A percentile compares a stretch with the other conserved stretches of the same genome.
Evolutionary conservation across 2,329 filamentous ascomycete genomes (phyloP).

Genomic region (Fusarium vanettenii): DNA sequence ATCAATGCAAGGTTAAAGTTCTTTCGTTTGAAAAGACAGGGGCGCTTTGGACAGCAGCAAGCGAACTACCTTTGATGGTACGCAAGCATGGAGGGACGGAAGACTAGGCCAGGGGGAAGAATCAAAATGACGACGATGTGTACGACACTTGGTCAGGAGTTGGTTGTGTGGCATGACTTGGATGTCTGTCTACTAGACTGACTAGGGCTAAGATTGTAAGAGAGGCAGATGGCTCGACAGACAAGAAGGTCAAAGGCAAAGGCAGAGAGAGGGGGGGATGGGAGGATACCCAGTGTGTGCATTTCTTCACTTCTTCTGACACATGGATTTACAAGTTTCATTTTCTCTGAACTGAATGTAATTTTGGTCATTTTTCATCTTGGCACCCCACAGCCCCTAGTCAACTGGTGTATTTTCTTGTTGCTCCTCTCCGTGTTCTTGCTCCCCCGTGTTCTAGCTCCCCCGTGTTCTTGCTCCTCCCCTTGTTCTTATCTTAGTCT

Average conservation of each 20-base stretch:
- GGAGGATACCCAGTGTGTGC: conserved; percentile 39
- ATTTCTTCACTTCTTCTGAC: conserved; percentile 34
- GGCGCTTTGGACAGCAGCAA: conserved; percentile 9
- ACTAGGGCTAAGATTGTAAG: conserved; percentile 33
- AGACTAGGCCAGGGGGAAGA: neutral
- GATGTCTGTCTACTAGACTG: neutral
- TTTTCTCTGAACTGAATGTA: conserved; percentile 17
- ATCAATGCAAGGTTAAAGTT: conserved; percentile 13
- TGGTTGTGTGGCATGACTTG: conserved; percentile 5
- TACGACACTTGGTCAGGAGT: conserved; percentile 34
- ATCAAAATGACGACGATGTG: conserved; percentile 32
- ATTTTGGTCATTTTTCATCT: conserved; percentile 9
- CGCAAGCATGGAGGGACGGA: neutral
- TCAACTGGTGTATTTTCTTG: conserved; percentile 2
- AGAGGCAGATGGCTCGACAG: neutral
- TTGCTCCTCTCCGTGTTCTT: too few species aligned
- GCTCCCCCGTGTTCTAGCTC: too few species aligned
- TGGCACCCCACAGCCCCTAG: neutral
- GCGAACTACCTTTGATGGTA: neutral
- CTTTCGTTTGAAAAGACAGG: conserved; percentile 31
- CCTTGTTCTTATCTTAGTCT: neutral
- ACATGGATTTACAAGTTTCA: conserved; percentile 26
- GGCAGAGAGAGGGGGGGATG: neutral
- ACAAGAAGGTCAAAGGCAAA: conserved; percentile 1
- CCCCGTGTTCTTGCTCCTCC: neutral